A percentile compares a stretch with the other conserved stretches of the same genome.
Conservation (phyloP, 2,329 filamentous ascomycete genomes). For the Fusarium praegraminearum region DNA sequence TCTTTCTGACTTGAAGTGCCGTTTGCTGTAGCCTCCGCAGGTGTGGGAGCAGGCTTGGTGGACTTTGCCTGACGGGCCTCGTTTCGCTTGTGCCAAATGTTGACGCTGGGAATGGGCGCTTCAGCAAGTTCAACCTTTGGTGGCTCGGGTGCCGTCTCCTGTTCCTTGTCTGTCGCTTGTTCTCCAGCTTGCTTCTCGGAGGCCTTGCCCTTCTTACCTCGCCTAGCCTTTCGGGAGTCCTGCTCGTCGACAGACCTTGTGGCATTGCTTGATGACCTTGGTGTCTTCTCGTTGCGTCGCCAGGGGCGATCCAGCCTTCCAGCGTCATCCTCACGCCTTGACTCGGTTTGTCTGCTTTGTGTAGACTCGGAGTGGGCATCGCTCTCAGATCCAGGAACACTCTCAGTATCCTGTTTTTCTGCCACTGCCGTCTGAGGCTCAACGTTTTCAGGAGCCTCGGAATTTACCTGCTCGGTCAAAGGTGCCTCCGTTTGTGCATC, state of each 20-base stretch:
- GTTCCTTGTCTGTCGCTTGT: conserved; percentile 69
- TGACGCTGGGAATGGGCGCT: conserved; percentile 84
- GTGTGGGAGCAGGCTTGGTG: conserved; percentile 52
- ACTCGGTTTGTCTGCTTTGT: conserved; percentile 50
- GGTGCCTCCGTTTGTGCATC: conserved; percentile 45
- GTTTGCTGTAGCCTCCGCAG: conserved; percentile 56
- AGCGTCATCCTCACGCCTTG: conserved; percentile 55
- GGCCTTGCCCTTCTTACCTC: conserved; percentile 71
- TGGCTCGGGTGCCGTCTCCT: conserved; percentile 56
- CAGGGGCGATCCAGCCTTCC: conserved; percentile 56
- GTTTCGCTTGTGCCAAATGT: conserved; percentile 86
- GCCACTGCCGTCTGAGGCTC: conserved; percentile 39
- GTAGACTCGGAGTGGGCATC: conserved; percentile 54
- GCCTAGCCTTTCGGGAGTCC: conserved; percentile 60
- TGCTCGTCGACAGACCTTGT: conserved; percentile 75
- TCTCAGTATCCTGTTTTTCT: conserved; percentile 54
- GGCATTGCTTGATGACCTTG: conserved; percentile 71
- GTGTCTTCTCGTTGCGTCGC: conserved; percentile 61
- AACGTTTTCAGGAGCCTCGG: conserved; percentile 42
- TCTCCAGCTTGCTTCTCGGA: conserved; percentile 59
- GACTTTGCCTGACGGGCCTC: conserved; percentile 71
- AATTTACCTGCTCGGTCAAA: conserved; percentile 44
- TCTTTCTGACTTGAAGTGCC: conserved; percentile 47
- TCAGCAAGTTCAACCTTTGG: conserved; percentile 78
- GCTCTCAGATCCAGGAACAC: conserved; percentile 54